Evolutionary conservation across 225 moss, liverwort and hornwort genomes (phyloP), one percentile per base, ranked within the genome.

Genomic region (Asterella californica): DNA sequence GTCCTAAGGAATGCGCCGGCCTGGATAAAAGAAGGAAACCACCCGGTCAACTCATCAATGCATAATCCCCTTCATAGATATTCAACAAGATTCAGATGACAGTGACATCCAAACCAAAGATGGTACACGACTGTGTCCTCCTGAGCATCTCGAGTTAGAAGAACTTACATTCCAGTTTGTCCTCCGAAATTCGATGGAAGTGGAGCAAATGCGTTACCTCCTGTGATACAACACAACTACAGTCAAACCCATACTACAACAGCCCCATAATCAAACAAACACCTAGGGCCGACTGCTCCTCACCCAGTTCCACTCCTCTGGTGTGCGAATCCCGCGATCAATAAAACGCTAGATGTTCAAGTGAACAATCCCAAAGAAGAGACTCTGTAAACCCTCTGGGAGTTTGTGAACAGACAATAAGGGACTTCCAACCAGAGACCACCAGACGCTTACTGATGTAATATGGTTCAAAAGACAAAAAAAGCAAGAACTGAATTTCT

Each of bases 1-100:
- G 70, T 74, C 79, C 87, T 36, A 4, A 66, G 10, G 81, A 60
- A 17, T 79, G 87, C 34, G 10, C 76, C 42, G 75, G 68, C 84
- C 87, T 87, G 82, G 18, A 77, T 38, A 49, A 57, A 52, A 72
- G 10, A 47, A 17, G 32, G 37, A 67, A 67, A 30, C 67, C 67
- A 52, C 14, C 67, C 19, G 15, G 18, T 67, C 67, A 67, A 37
- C 12, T 67, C 12, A 11, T 2, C 1, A 37, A 30, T 15, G 67
- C 19, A 72, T 49, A 45, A 47, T 4, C 8, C 3, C 9, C 46
- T 72, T 47, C 24, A n/a, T 14, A 11, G n/a, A 65, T 15, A 9
- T 65, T 34, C 32, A 65, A 3, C 15, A 0, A 3, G 65, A 30
- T 30, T 30, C 30, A 30, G 11, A 5, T 42, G 19, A 57, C 57